Evolutionary conservation across 2,329 filamentous ascomycete genomes (phyloP), one percentile per base, ranked within the genome.

Genomic region (Paraconiothyrium brasiliense): DNA sequence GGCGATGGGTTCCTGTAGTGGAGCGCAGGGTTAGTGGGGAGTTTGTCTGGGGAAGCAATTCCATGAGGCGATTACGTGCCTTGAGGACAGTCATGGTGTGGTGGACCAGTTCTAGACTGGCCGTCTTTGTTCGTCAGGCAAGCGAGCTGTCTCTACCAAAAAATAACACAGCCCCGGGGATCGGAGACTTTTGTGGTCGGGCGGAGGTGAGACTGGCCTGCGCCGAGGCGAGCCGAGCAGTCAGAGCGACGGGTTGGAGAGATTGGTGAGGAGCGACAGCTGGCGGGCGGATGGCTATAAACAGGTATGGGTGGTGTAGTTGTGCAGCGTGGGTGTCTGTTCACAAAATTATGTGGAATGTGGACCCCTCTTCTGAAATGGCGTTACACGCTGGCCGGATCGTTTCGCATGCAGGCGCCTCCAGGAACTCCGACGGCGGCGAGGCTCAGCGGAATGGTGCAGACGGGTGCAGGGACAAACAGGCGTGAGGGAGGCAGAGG

Each of bases 41-140:
- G 67, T 66, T 63, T 39, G 49, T 54, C 44, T 44, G 54, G 27
- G 39, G 49, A 47, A 46, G 64, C 49, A 61, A 66, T 58, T 67
- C 20, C 20, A 56, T 65, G 60, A 61, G 58, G 51, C 57, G 52
- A 55, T 50, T 57, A 58, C 68, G 59, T 76, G 70, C 77, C 76
- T 78, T 79, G 71, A 77, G 67, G 71, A 78, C 76, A 52, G 76
- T 79, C 76, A 78, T 79, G 67, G 49, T 72, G 57, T 47, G 66
- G 22, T 37, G 57, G 43, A 50, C 48, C 47, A 57, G 48, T 60
- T 51, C 35, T 54, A 35, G 41, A 41, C 24, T 55, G 58, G 58
- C 43, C 59, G 60, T 51, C 66, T 65, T 68, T 70, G 67, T 67
- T 66, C 59, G 63, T 57, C 35, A 46, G 22, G 62, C 57, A 57